Percentiles rank a stretch among this genome's conserved stretches.
These are phyloP conservation scores for Globisporangium yorkense DNA, from an alignment of 352 stramenopile genomes.

Conservation along the genomic window DNA sequence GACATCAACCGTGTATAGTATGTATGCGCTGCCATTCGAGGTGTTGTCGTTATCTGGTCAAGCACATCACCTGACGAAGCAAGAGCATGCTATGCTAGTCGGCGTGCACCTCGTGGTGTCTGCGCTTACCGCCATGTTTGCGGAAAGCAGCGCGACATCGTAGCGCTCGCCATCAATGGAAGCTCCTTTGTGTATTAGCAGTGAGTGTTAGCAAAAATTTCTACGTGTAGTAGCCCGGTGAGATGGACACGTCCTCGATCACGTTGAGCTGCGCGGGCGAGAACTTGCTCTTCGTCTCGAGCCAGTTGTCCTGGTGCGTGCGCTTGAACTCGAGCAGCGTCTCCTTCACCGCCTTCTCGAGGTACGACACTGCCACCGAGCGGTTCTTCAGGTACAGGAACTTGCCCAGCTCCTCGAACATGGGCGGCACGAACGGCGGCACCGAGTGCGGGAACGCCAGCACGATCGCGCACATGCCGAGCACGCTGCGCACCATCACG, in stretches of 20 bases:
- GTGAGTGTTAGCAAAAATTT: not conserved
- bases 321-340: slow-evolving; percentile 81
- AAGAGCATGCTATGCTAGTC: too few relatives aligned
- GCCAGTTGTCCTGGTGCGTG: slow-evolving; percentile 81
- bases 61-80: too few relatives aligned
- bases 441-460: slow-evolving; percentile 76
- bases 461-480: slow-evolving; percentile 64
- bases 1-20: too few relatives aligned
- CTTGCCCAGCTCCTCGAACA: slow-evolving; percentile 67
- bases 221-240: slow-evolving; percentile 67
- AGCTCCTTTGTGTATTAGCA: too few relatives aligned
- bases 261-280: slow-evolving; percentile 55
- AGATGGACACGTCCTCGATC: slow-evolving; percentile 74
- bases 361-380: slow-evolving; percentile 50
- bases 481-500: slow-evolving; percentile 56
- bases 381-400: slow-evolving; percentile 66
- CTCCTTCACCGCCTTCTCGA: slow-evolving; percentile 72
- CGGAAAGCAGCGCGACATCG: too few relatives aligned
- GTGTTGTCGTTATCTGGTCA: too few relatives aligned
- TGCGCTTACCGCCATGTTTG: too few relatives aligned
- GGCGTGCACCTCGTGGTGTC: too few relatives aligned
- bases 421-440: slow-evolving; percentile 52
- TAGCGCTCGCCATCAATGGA: too few relatives aligned
- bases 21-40: too few relatives aligned
- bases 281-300: slow-evolving; percentile 63